Evolutionary conservation across 2,329 filamentous ascomycete species (phyloP), one percentile per base, ranked within the genome.

Genomic region (Fusarium udum): DNA sequence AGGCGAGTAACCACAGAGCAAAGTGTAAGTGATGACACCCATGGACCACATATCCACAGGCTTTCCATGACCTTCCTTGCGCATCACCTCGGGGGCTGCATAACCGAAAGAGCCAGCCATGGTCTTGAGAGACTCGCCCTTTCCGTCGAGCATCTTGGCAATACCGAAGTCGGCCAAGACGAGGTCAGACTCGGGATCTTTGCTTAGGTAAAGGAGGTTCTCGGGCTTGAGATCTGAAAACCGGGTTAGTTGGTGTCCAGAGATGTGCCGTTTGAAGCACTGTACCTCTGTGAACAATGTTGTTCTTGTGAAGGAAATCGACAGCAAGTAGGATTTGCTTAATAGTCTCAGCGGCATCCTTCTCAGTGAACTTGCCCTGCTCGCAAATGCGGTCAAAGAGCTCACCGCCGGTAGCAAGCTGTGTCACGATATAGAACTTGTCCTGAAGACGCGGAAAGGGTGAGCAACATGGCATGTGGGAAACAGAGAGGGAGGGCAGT

Each of bases 21-120:
- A 88, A 22, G 96, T 99, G 84, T 99, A 99, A 46, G 96, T 98
- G 79, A 99, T 99, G 79, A 99, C 96, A 71, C 96, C 96, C 84
- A 99, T 89, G 7, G 96, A 98, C 96, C 96, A 99, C 94, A 99
- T 97, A 81, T 99, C 96, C 39, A 98, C 96, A 9, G 96, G 94
- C 84, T 98, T 99, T 81, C 96, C 96, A 82, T 99, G 97, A 26
- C 96, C 96, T 80, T 94, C 92, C 87, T 98, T 98, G 74, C 97
- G 88, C 96, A 99, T 99, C 67, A 99, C 95, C 83, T 99, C 96
- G 14, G 96, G 96, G 4, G 96, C 96, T 26, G 96, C 96, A 79
- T 99, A 99, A 61, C 96, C 96, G 80, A 99, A 98, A 1, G 96
- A 98, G 48, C 96, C 96, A 48, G 96, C 96, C 96, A 99, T 99